A percentile compares a stretch with the other conserved stretches of the same genome.
phyloP scores from a whole-genome alignment of 2,329 filamentous ascomycete species.

The Aspergillus neoniger region DNA sequence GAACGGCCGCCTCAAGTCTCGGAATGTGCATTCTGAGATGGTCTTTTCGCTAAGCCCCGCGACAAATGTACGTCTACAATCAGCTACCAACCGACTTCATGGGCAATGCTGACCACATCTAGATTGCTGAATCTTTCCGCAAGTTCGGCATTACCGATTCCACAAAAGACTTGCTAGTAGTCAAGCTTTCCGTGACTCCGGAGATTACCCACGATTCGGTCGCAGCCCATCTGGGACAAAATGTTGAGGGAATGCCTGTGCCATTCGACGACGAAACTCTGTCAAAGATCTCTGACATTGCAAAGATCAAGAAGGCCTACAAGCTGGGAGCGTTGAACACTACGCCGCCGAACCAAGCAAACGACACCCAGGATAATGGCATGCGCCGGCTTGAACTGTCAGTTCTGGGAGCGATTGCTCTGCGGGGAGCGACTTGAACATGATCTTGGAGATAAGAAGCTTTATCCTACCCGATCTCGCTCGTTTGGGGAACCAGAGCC shows the following conservation, averaged over 20 bases:
- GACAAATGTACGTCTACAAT: slow-evolving; percentile 67
- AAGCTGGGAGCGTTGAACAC: slow-evolving; percentile 69
- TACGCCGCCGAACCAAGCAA: slow-evolving; percentile 25
- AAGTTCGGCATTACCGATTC: slow-evolving; percentile 76
- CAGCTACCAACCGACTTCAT: slow-evolving; percentile 9
- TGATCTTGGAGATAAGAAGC: background rate
- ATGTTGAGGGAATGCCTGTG: slow-evolving; percentile 63
- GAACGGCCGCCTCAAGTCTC: slow-evolving; percentile 67
- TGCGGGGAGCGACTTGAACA: slow-evolving; percentile 60
- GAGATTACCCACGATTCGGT: slow-evolving; percentile 51
- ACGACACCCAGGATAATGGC: slow-evolving; percentile 25
- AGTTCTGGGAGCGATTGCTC: slow-evolving; percentile 74
- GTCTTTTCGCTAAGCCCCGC: slow-evolving; percentile 78
- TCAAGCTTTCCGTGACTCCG: slow-evolving; percentile 70
- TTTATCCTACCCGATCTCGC: background rate
- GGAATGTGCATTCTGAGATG: slow-evolving; percentile 86
- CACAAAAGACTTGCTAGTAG: slow-evolving; percentile 71
- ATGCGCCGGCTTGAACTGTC: slow-evolving; percentile 61
- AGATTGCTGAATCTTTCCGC: slow-evolving; percentile 92
- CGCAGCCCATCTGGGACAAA: slow-evolving; percentile 60
- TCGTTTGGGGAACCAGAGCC: background rate
- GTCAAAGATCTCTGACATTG: slow-evolving; percentile 60
- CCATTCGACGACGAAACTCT: slow-evolving; percentile 67
- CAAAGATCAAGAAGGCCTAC: slow-evolving; percentile 79
- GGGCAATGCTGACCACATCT: slow-evolving; percentile 21